Base-by-base conservation (phyloP, 495 filamentous ascomycete genomes). In the Podospora bellae-mahoneyi region DNA sequence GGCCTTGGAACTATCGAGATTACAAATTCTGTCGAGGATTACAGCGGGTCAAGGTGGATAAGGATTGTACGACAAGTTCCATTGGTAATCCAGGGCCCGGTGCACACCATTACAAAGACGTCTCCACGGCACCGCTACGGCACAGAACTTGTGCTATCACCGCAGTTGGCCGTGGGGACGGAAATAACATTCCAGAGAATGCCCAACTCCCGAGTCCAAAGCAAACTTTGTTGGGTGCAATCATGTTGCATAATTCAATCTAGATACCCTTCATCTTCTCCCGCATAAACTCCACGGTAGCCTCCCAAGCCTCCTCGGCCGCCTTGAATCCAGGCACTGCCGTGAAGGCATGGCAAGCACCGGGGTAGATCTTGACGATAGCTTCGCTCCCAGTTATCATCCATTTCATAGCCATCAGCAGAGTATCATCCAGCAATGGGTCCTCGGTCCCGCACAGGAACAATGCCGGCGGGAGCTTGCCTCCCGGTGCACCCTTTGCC, bases 381-480 rank as follows among this genome's bases (percentile, higher is more conserved):
- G 62, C 63, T 62, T 69, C 62, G n/a, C 67, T 65, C 18, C 67
- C 67, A 15, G 18, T 62, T 4, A 27, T 48, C 67, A 65, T 62
- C 67, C 67, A 69, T 63, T 69, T 69, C 7, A 39, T 39, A 23
- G 63, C 53, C 67, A 69, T 69, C 20, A 69, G 18, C 20, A 65
- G 16, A n/a, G 62, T 69, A 61, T 58, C 55, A 13, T 58, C 55
- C 55, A 58, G 18, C 10, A 58, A 58, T 7, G 55, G 55, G 60
- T 68, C 66, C 28, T 53, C 54, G 19, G 66, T 68, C 19, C 66
- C 66, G 53, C 66, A 68, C 16, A 68, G 20, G 54, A 68, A 68
- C 66, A 68, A 44, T 4, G 66, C 66, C 7, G 66, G 61, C 30
- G 66, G 66, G 0, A 68, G 55, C 48, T 20, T 58, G 19, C 18